phyloP scores from a whole-genome alignment of 495 filamentous ascomycete species.

The Melanomma pulvis-pyrius region DNA sequence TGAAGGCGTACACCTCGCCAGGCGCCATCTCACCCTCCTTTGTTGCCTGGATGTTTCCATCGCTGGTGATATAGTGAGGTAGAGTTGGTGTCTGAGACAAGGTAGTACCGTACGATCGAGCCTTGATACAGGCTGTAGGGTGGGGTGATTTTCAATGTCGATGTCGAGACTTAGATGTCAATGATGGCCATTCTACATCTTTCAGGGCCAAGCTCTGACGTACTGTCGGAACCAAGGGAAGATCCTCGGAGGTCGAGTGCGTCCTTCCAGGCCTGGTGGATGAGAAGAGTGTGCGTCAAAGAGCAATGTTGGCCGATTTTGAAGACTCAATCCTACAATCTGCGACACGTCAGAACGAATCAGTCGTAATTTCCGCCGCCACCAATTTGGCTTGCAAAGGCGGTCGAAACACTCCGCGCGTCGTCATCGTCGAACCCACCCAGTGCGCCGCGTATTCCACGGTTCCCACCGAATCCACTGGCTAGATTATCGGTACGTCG shows the following conservation, averaged over 20 bases:
- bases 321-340: conserved; percentile 11
- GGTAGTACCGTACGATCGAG: background rate
- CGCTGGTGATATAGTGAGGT: background rate
- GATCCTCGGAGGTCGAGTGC: background rate
- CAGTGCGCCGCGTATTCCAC: conserved; percentile 43
- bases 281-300: conserved; percentile 2
- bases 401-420: conserved; percentile 90
- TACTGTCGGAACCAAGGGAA: background rate
- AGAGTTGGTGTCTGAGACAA: background rate
- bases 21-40: background rate
- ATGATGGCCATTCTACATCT: conserved; percentile 1
- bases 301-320: background rate
- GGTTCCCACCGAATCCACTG: conserved; percentile 49
- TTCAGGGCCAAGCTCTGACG: background rate
- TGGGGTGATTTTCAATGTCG: conserved; percentile 4
- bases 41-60: background rate
- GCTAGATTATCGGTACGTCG: conserved; percentile 58
- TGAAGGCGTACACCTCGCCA: background rate
- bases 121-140: conserved; percentile 2
- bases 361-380: conserved; percentile 85
- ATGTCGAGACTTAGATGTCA: conserved; percentile 7
- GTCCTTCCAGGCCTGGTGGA: background rate
- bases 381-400: conserved; percentile 92
- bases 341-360: conserved; percentile 44
- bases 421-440: conserved; percentile 70